Conservation (phyloP, 768 basidiomycete species). For the Auriscalpium microsporum region DNA sequence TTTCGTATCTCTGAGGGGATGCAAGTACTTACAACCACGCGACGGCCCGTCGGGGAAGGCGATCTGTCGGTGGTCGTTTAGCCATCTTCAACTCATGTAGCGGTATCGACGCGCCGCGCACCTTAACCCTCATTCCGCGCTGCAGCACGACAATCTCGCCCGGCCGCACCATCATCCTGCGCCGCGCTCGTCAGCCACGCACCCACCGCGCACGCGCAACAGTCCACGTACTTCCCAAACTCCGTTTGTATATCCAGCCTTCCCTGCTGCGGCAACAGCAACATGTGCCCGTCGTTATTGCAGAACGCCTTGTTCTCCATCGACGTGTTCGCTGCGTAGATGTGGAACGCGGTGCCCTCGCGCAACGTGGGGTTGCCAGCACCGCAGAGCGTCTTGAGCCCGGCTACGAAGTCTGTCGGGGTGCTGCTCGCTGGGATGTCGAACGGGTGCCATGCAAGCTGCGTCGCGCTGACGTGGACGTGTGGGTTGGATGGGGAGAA, state of each 20-base stretch:
- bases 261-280: slow-evolving; percentile 59
- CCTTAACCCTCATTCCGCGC: slow-evolving; percentile 62
- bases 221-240: slow-evolving; percentile 45
- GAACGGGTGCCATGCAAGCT: slow-evolving; percentile 60
- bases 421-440: slow-evolving; percentile 34
- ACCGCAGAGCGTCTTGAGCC: slow-evolving; percentile 55
- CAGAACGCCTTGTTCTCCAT: slow-evolving; percentile 56
- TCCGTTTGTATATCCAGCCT: slow-evolving; percentile 63
- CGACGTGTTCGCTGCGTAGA: slow-evolving; percentile 50
- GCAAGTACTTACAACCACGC: slow-evolving; percentile 6
- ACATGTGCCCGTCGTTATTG: slow-evolving; percentile 58
- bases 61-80: slow-evolving; percentile 10
- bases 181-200: neutral
- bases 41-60: slow-evolving; percentile 17
- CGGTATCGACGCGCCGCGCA: slow-evolving; percentile 22
- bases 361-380: slow-evolving; percentile 54
- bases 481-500: slow-evolving; percentile 53
- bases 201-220: neutral
- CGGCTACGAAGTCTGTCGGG: slow-evolving; percentile 47
- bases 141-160: slow-evolving; percentile 61
- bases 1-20: neutral
- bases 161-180: slow-evolving; percentile 50
- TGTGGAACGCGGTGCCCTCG: slow-evolving; percentile 57
- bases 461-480: slow-evolving; percentile 53
- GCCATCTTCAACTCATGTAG: slow-evolving; percentile 62